These are phyloP conservation scores for Populus alba DNA, from an alignment of 345 rosid species.

Conservation along the genomic window DNA sequence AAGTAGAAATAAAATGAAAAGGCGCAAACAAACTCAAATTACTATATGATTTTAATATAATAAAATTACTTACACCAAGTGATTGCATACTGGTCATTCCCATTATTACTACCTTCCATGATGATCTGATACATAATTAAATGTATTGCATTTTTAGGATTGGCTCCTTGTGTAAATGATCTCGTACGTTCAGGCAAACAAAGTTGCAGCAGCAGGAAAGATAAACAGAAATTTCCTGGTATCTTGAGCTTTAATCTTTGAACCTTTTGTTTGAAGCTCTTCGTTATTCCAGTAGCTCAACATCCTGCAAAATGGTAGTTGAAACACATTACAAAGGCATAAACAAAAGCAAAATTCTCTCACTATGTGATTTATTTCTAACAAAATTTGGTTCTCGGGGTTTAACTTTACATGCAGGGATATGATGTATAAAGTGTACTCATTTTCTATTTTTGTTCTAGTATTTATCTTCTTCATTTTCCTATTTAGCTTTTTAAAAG, in stretches of 20 bases:
- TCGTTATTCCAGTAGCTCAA: neutral
- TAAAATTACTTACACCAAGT: neutral
- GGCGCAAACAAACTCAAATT: too few relatives aligned
- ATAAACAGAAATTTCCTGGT: constrained; percentile 48
- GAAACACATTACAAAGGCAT: neutral
- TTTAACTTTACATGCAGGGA: neutral
- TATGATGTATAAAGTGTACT: neutral
- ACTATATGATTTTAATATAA: neutral
- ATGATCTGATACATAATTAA: neutral
- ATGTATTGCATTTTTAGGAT: constrained; percentile 26
- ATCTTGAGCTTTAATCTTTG: constrained; percentile 11
- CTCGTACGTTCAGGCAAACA: constrained; percentile 48
- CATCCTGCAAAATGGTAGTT: neutral
- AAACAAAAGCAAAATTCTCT: neutral
- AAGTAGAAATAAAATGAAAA: neutral
- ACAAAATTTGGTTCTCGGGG: neutral
- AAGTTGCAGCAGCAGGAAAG: constrained; percentile 26
- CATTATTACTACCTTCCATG: neutral
- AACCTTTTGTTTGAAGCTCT: neutral
- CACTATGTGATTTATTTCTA: neutral
- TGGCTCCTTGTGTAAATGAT: constrained; percentile 56
- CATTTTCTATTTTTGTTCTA: too few relatives aligned
- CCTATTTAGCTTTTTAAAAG: neutral
- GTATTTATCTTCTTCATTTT: neutral
- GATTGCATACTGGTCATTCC: neutral